Evolutionary conservation across 345 rosid genomes (phyloP).

Genomic region (Pelargonium nanum): DNA sequence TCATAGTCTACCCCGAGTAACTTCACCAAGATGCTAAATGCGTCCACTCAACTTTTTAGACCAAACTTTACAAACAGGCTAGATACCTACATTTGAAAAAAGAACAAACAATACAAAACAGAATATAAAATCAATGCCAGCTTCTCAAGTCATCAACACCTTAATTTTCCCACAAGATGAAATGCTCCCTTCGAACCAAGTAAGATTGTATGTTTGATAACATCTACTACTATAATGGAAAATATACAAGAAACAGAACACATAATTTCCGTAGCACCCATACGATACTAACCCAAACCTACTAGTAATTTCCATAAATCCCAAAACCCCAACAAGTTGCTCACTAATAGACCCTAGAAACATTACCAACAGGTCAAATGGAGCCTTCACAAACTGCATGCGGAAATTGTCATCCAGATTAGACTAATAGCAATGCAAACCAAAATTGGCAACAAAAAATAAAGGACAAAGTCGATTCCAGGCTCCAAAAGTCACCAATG

Average conservation of each 20-base stretch:
- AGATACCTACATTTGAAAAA: background rate
- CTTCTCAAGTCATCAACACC: background rate
- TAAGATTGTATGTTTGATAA: too few species aligned
- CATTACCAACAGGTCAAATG: background rate
- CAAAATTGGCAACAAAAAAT: background rate
- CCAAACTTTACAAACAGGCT: background rate
- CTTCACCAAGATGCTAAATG: background rate
- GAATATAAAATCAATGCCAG: too few species aligned
- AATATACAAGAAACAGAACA: background rate
- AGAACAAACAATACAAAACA: too few species aligned
- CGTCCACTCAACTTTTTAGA: background rate
- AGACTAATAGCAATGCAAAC: background rate
- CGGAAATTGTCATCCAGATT: background rate
- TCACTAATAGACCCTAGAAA: background rate
- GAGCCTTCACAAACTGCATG: too few species aligned
- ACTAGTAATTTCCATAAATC: background rate
- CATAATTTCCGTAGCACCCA: background rate
- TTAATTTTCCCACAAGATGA: too few species aligned
- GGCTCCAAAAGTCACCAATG: background rate
- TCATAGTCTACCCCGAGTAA: background rate
- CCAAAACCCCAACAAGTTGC: background rate
- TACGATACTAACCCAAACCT: too few species aligned
- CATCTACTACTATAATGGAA: too few species aligned
- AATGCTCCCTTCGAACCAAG: too few species aligned
- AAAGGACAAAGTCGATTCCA: background rate